Conservation (phyloP, 768 basidiomycete species). For the Rhodotorula toruloides region DNA sequence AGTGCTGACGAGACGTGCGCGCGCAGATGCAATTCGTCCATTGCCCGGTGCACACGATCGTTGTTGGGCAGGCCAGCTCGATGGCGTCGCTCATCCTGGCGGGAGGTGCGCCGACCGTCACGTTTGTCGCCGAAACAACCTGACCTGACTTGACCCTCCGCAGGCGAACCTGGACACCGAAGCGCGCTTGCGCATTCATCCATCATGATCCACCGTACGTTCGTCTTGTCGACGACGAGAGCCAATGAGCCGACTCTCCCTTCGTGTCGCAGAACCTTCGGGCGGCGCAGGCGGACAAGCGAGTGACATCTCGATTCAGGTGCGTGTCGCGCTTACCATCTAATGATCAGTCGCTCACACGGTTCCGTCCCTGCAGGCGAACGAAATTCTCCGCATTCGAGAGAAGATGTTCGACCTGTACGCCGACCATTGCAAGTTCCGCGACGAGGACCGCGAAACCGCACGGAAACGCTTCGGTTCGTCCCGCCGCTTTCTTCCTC, state of each 20-base stretch:
- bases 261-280: slow-evolving; percentile 76
- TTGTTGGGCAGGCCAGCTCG: slow-evolving; percentile 87
- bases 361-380: slow-evolving; percentile 63
- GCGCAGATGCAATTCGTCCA: slow-evolving; percentile 66
- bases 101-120: slow-evolving; percentile 54
- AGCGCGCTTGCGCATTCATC: slow-evolving; percentile 88
- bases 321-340: background rate
- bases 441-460: slow-evolving; percentile 11
- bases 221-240: background rate
- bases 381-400: slow-evolving; percentile 71
- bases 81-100: slow-evolving; percentile 93
- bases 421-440: slow-evolving; percentile 25
- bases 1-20: background rate
- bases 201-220: slow-evolving; percentile 96
- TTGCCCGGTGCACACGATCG: slow-evolving; percentile 92
- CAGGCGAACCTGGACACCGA: slow-evolving; percentile 78
- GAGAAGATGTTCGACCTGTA: slow-evolving; percentile 39
- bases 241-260: slow-evolving; percentile 3
- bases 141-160: background rate
- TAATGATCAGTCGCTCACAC: background rate
- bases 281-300: slow-evolving; percentile 95
- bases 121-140: too few relatives aligned
- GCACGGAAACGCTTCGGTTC: slow-evolving; percentile 21
- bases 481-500: background rate
- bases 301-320: slow-evolving; percentile 68